Evolutionary conservation across 106 monocot species (phyloP), one percentile per base, ranked within the genome.

Genomic region (Iris macrosiphon): DNA sequence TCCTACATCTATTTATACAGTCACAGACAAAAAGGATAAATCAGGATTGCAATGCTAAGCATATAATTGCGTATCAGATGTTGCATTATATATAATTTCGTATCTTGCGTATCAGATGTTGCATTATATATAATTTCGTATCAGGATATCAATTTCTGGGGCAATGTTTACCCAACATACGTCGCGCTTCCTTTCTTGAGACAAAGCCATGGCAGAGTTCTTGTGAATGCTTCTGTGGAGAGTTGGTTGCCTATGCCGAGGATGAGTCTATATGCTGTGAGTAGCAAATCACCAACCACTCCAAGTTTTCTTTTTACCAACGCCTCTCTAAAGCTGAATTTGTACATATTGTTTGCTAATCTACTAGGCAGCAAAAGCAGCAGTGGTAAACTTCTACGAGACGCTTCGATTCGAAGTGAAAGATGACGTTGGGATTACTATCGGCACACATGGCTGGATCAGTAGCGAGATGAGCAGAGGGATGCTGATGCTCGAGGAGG

Each of bases 361-460:
- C 2, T 40, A 13, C 3, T 51, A 92, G 91, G 85, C 85, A 24
- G 91, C 91, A 1, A 92, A 92, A 45, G 91, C 91, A 8, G 91
- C 91, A 2, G 65, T 85, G 13, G 63, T 92, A n/a, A 79, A 82
- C 53, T 92, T 92, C 57, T 92, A 86, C 23, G 92, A 92, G 49
- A 71, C 86, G 7, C 65, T 92, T 20, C 66, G 86, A 48, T 76
- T 75, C 41, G 86, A 92, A 60, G 46, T 79, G 64, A 71, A 67
- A n/a, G 86, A 86, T 6, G 71, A 76, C 18, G 76, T 87, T 6
- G 86, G 79, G 29, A 82, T 92, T 54, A 92, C 86, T 0, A 52
- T 86, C 4, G 92, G 82, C n/a, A 83, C 92, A 26, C 92, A 76
- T 35, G 92, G 92, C 2, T 82, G 82, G 92, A 74, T 79, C 4